Base-by-base conservation (phyloP, 2,329 filamentous ascomycete species). In the Talaromyces sp. region DNA sequence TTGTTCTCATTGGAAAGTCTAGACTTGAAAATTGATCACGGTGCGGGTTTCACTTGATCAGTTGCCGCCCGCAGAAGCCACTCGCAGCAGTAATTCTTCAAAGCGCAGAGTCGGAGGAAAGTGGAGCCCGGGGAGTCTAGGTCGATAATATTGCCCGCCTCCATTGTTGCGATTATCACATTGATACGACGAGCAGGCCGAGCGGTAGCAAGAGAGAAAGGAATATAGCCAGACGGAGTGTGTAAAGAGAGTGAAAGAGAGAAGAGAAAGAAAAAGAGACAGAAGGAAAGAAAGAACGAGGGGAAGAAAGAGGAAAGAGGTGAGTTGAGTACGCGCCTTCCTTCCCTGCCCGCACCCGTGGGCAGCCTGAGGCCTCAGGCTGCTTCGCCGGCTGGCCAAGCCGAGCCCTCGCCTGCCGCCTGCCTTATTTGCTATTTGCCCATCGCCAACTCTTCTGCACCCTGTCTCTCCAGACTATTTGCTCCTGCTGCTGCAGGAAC, bases 371-470 rank as follows among this genome's bases (percentile, higher is more conserved):
- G 17, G 35, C 35, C 35, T 38, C 2, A 38, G 35, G 35, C 35
- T 8, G 35, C 14, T n/a, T n/a, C n/a, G n/a, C n/a, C n/a, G 7
- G 35, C 35, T n/a, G 14, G 5, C 32, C 17, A 35, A 38, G 35
- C 35, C 53, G 24, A 38, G 53, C 31, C 31, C 24, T 12, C 17
- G 17, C 27, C 21, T 21, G 32, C 32, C 32, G 29, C n/a, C 43
- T 60, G 41, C 38, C 38, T 31, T 29, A 54, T 32, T 51, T 55
- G 57, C 52, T 29, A 54, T 32, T 51, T 55, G 57, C 52, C 26
- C n/a, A 56, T 26, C 32, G 32, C 32, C 21, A 59, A 41, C n/a
- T 26, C 38, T 54, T 35, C 43, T 27, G 9, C 53, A 24, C n/a
- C 53, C n/a, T 19, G 27, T 27, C 24, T 54, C 27, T 32, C 10